Evolutionary conservation across 768 basidiomycete species (phyloP), one percentile per base, ranked within the genome.

Genomic region (Lepiota venenata): DNA sequence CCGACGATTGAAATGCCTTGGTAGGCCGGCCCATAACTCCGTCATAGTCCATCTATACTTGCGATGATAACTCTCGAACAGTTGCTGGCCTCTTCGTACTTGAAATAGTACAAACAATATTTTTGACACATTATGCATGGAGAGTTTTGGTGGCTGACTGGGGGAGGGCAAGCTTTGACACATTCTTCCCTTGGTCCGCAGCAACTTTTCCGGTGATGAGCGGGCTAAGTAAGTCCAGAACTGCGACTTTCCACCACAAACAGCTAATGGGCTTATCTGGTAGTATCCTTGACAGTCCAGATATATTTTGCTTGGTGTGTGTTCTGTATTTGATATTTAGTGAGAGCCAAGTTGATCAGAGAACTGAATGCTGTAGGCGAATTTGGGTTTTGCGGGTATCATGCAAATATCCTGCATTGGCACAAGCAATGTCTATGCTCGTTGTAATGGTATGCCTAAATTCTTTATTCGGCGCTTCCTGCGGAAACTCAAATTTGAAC

Each of bases 221-320:
- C 21, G 53, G 49, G 5, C 15, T 51, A 10, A 47, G 58, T 55
- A 25, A 39, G 54, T 51, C 12, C 1, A 8, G 25, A 11, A 18
- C 9, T 25, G 10, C n/a, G 15, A n/a, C 14, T 21, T 20, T 44
- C 10, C 9, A 8, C 6, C 36, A n/a, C 14, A 32, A 10, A 4
- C 46, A 10, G 16, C 35, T 42, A n/a, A 54, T 40, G 36, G n/a
- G 12, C 5, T 44, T 20, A 27, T 47, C 4, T 49, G 44, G 41
- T 44, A 21, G 37, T 32, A 32, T 32, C 52, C 15, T 45, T 47
- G 45, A 48, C 45, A 18, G 54, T 58, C 21, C 54, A 58, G 18
- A 10, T 45, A 9, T 58, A 56, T 35, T 58, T 55, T 46, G 54
- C 58, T 12, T 56, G 53, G 53, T 58, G 29, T 7, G 53, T 36